A percentile compares a stretch with the other conserved stretches of the same genome.
Evolutionary conservation across 2,329 filamentous ascomycete species (phyloP).

Genomic region (Xylaria sp.): DNA sequence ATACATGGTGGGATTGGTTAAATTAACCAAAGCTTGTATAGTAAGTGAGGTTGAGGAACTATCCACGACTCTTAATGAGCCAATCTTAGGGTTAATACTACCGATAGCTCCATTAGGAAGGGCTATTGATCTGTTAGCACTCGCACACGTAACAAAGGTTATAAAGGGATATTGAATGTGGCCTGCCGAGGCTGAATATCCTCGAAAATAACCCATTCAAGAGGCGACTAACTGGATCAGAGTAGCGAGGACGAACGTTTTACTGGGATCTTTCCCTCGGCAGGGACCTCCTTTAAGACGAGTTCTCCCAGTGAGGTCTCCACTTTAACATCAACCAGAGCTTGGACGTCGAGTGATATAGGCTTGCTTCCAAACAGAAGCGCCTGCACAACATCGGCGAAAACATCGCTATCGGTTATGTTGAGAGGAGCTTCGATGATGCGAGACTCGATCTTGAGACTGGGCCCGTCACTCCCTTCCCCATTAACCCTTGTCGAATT

Average conservation of each 20-base stretch:
- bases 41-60: conserved; percentile 77
- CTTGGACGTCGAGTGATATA: conserved; percentile 78
- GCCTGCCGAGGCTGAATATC: conserved; percentile 35
- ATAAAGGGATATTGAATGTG: conserved; percentile 37
- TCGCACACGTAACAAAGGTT: conserved; percentile 27
- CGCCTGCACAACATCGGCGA: conserved; percentile 82
- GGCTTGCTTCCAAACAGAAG: conserved; percentile 78
- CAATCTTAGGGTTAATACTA: conserved; percentile 69
- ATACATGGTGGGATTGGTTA: conserved; percentile 92
- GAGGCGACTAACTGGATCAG: conserved; percentile 56
- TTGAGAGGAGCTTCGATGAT: conserved; percentile 83
- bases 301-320: conserved; percentile 84
- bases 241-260: conserved; percentile 83
- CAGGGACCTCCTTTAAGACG: conserved; percentile 84
- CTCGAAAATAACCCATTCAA: conserved; percentile 40
- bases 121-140: conserved; percentile 60
- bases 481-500: conserved; percentile 77
- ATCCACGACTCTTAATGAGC: conserved; percentile 75
- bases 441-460: conserved; percentile 77
- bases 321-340: conserved; percentile 84
- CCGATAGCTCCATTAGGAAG: conserved; percentile 64
- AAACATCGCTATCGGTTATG: conserved; percentile 81
- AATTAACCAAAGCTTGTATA: conserved; percentile 77
- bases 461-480: conserved; percentile 65
- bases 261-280: conserved; percentile 85